Conservation (phyloP, 257 asterid genomes). For the Ilex aquifolium region DNA sequence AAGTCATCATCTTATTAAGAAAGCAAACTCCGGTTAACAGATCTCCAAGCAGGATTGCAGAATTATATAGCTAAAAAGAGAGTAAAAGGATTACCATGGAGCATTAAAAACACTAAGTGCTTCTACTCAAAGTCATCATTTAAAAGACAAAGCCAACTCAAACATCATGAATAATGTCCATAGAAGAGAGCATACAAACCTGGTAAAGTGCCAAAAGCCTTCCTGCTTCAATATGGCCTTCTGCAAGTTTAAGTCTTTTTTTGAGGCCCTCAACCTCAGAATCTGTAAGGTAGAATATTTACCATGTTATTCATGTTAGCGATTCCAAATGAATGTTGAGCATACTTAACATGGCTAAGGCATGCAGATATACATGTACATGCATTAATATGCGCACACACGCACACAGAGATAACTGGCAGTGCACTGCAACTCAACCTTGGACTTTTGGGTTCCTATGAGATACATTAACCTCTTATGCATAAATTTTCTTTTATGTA, state of each 20-base stretch:
- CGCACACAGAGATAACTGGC: too few relatives aligned
- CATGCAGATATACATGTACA: too few relatives aligned
- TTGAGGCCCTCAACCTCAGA: constrained; percentile 47
- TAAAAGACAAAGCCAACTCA: not conserved
- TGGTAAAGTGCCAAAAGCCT: constrained; percentile 77
- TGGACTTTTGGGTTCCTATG: too few relatives aligned
- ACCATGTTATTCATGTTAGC: too few relatives aligned
- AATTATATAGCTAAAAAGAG: not conserved
- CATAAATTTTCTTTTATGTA: too few relatives aligned
- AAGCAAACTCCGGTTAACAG: too few relatives aligned
- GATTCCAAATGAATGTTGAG: too few relatives aligned
- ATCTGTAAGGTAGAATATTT: constrained; percentile 31
- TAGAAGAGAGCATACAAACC: constrained; percentile 33
- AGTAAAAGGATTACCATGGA: not conserved
- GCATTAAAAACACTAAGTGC: not conserved
- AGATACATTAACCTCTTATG: too few relatives aligned
- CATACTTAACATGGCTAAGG: too few relatives aligned
- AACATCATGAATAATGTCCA: not conserved
- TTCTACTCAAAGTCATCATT: not conserved
- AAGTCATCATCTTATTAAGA: not conserved
- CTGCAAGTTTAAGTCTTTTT: constrained; percentile 65
- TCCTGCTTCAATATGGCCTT: constrained; percentile 94
- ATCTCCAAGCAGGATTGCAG: too few relatives aligned
- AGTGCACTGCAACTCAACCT: too few relatives aligned
- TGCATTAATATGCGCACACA: too few relatives aligned